These are phyloP conservation scores for Dactylis glomerata DNA, from an alignment of 176 grass and related monocot species.

Conservation along the genomic window DNA sequence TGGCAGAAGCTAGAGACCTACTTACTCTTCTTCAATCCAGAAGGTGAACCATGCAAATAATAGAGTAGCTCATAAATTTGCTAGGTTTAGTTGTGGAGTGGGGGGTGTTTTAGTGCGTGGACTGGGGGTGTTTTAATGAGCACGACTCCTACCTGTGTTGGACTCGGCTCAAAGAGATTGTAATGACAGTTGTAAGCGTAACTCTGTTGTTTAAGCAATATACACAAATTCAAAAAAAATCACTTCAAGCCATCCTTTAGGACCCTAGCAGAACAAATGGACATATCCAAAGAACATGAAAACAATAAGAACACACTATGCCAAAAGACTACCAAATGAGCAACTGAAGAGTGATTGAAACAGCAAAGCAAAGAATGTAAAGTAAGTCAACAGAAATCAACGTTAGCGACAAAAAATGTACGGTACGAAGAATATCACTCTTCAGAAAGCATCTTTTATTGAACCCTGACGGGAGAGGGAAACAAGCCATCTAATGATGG, in stretches of 20 bases:
- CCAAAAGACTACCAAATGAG: background rate
- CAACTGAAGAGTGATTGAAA: background rate
- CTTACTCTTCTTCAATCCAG: no score
- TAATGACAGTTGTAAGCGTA: no score
- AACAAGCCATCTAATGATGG: conserved; percentile 61
- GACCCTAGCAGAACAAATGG: background rate
- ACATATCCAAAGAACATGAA: background rate
- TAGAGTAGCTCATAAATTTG: background rate
- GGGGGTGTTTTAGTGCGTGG: no score
- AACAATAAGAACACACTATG: background rate
- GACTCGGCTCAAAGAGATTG: no score
- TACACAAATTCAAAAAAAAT: no score
- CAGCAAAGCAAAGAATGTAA: background rate
- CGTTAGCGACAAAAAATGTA: background rate
- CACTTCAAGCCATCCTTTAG: background rate
- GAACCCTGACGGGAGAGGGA: conserved; percentile 19
- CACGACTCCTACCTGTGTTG: no score
- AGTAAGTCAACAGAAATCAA: background rate
- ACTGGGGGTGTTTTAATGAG: no score
- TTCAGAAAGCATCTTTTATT: conserved; percentile 30
- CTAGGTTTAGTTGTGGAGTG: background rate
- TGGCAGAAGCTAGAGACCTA: no score
- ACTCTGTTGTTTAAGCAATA: no score
- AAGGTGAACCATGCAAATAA: no score
- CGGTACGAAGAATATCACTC: background rate